Evolutionary conservation across 2,329 filamentous ascomycete genomes (phyloP).

Genomic region (Nothophaeocryptopus gaeumannii): DNA sequence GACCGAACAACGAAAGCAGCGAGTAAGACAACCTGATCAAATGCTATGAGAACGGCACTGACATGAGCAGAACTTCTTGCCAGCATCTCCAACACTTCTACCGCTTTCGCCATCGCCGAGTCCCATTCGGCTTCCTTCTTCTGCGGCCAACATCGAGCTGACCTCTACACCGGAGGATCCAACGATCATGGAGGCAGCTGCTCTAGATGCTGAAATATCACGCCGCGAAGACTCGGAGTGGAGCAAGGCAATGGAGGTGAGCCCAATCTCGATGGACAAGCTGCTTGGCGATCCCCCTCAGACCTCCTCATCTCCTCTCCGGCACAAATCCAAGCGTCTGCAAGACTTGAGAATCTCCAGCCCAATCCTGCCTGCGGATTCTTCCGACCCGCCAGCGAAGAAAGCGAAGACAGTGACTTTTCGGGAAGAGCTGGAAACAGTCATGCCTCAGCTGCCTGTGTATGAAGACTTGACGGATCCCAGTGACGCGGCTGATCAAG

Average conservation of each 20-base stretch:
- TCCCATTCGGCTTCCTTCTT: slow-evolving; percentile 30
- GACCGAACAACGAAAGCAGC: slow-evolving; percentile 29
- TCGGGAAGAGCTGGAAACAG: slow-evolving; percentile 36
- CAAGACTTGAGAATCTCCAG: slow-evolving; percentile 46
- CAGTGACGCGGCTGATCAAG: slow-evolving; percentile 25
- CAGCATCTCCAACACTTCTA: slow-evolving; percentile 48
- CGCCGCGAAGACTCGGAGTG: slow-evolving; percentile 26
- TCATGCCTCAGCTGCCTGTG: slow-evolving; percentile 35
- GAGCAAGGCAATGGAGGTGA: slow-evolving; percentile 19
- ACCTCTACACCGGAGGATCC: slow-evolving; percentile 32
- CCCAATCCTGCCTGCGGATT: slow-evolving; percentile 41
- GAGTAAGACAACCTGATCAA: slow-evolving; percentile 6
- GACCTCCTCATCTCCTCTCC: slow-evolving; percentile 28
- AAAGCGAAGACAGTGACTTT: slow-evolving; percentile 43
- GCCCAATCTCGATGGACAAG: not conserved
- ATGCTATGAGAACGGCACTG: slow-evolving; percentile 4
- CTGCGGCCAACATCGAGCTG: slow-evolving; percentile 31
- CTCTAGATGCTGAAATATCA: slow-evolving; percentile 32
- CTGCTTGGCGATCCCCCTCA: not conserved
- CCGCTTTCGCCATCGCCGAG: slow-evolving; percentile 42
- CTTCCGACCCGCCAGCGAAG: slow-evolving; percentile 38
- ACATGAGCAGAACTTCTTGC: slow-evolving; percentile 33
- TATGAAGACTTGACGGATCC: slow-evolving; percentile 20
- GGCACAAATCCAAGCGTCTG: slow-evolving; percentile 34
- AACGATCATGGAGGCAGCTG: slow-evolving; percentile 25